Percentiles rank a stretch among this genome's conserved stretches.
Conservation (phyloP, 1,284 basidiomycete genomes). For the Apiotrichum gamsii region DNA sequence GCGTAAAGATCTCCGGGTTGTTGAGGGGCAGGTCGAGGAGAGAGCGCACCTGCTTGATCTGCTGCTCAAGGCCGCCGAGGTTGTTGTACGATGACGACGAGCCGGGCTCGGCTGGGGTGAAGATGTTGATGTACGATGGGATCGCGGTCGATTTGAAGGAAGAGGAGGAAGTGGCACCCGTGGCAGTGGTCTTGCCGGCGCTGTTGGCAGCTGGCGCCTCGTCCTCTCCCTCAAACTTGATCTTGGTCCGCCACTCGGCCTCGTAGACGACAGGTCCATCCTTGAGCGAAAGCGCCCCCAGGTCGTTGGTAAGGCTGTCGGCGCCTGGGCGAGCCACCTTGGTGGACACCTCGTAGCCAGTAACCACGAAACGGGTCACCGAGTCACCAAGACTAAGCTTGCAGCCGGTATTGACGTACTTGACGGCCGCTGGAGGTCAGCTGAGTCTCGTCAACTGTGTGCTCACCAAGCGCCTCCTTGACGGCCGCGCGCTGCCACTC, state of each 20-base stretch:
- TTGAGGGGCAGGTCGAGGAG: constrained; percentile 92
- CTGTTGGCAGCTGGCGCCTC: not conserved
- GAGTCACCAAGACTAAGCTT: constrained; percentile 62
- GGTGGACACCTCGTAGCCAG: constrained; percentile 54
- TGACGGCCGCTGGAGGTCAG: constrained; percentile 58
- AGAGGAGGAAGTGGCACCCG: no score
- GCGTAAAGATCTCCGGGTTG: constrained; percentile 78
- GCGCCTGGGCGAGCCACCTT: constrained; percentile 25
- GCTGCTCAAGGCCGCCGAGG: constrained; percentile 81
- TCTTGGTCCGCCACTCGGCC: constrained; percentile 43
- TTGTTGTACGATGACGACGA: constrained; percentile 51
- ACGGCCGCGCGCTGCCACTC: constrained; percentile 48
- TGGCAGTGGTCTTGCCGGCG: not conserved
- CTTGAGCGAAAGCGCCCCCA: constrained; percentile 45
- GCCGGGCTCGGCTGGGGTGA: constrained; percentile 31
- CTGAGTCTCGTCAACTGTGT: not conserved
- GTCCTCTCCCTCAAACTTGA: constrained; percentile 16
- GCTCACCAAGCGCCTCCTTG: constrained; percentile 46
- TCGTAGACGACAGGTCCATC: constrained; percentile 50
- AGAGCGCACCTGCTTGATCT: constrained; percentile 82
- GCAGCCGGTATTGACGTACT: constrained; percentile 61
- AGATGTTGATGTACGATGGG: constrained; percentile 45
- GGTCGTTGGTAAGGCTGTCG: constrained; percentile 5
- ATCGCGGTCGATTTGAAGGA: constrained; percentile 17
- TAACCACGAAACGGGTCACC: constrained; percentile 52